phyloP scores from a whole-genome alignment of 1,284 basidiomycete species.

The Chalciporus sp. region DNA sequence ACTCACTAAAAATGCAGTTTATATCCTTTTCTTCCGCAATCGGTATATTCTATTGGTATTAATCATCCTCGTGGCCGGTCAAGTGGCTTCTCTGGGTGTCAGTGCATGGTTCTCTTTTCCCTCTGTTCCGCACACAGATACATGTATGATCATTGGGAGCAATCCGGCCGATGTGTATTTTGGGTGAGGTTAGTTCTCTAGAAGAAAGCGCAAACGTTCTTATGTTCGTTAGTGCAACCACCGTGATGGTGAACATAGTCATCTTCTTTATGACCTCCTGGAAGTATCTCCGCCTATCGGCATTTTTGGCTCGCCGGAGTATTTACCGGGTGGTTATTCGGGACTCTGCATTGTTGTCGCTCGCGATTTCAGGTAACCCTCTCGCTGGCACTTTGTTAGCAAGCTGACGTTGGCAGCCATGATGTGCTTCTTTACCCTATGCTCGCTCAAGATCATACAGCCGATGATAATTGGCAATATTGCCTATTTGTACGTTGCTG shows the following conservation, averaged over 20 bases:
- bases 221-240: slow-evolving; percentile 15
- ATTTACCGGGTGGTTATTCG: slow-evolving; percentile 14
- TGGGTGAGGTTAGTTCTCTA: slow-evolving; percentile 10
- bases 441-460: slow-evolving; percentile 14
- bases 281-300: slow-evolving; percentile 15
- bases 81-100: slow-evolving; percentile 21
- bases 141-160: slow-evolving; percentile 18
- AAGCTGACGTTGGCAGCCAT: slow-evolving; percentile 10
- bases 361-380: slow-evolving; percentile 13
- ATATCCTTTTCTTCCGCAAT: slow-evolving; percentile 14
- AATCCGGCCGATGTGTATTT: slow-evolving; percentile 21
- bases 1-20: slow-evolving; percentile 12
- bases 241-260: slow-evolving; percentile 9
- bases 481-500: slow-evolving; percentile 18
- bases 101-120: slow-evolving; percentile 16
- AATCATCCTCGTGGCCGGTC: slow-evolving; percentile 6
- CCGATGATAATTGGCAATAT: slow-evolving; percentile 17
- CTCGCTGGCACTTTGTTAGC: background rate
- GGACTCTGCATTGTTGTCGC: slow-evolving; percentile 12
- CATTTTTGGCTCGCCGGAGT: slow-evolving; percentile 1
- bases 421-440: slow-evolving; percentile 25
- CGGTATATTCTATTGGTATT: slow-evolving; percentile 9
- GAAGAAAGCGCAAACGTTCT: background rate
- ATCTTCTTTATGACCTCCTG: slow-evolving; percentile 25
- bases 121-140: slow-evolving; percentile 12